Percentiles rank a stretch among this genome's conserved stretches.
Evolutionary conservation across 2,329 filamentous ascomycete genomes (phyloP).

Genomic region (Cercospora zeina): DNA sequence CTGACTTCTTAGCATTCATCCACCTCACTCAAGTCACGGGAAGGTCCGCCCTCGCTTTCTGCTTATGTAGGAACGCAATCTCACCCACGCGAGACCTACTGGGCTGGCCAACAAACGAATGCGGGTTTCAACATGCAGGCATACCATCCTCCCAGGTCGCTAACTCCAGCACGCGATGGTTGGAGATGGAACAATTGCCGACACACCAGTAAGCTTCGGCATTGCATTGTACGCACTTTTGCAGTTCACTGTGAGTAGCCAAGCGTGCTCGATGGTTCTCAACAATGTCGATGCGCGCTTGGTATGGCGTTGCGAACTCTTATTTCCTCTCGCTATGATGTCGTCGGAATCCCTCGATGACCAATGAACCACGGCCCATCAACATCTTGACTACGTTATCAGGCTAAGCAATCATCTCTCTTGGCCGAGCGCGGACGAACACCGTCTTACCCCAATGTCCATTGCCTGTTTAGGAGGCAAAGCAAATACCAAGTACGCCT

Average conservation of each 20-base stretch:
- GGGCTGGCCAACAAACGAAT: neutral
- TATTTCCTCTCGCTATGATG: neutral
- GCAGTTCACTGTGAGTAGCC: neutral
- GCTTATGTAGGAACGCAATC: neutral
- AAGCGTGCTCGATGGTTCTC: neutral
- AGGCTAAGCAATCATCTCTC: conserved; percentile 9
- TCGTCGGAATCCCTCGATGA: neutral
- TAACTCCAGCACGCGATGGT: neutral
- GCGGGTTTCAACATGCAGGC: neutral
- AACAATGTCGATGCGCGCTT: conserved; percentile 4
- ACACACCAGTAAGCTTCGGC: neutral
- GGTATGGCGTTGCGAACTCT: neutral
- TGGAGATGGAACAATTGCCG: neutral
- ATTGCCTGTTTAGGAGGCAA: neutral
- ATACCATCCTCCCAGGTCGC: neutral
- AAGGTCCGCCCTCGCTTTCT: neutral
- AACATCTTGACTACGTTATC: conserved; percentile 6
- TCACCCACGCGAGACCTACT: neutral
- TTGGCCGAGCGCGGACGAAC: neutral
- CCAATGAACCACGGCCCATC: conserved; percentile 8
- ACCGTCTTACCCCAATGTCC: neutral
- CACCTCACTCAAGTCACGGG: neutral
- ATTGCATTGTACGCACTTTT: neutral
- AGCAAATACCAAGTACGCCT: neutral
- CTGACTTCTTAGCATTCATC: neutral